Evolutionary conservation across 805 yeast genomes (phyloP).

Genomic region (Candida gorgasii): DNA sequence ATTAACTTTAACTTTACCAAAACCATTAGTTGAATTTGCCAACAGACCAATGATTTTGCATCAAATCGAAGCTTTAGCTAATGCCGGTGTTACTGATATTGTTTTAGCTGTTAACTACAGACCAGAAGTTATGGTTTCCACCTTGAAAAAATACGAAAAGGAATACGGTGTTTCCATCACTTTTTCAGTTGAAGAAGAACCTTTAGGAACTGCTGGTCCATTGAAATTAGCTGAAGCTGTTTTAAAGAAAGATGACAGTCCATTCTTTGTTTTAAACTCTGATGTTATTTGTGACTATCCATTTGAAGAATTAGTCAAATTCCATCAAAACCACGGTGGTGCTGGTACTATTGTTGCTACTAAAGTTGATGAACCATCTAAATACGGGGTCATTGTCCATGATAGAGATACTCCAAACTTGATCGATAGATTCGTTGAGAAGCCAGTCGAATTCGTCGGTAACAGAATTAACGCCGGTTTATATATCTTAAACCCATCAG

Average conservation of each 20-base stretch:
- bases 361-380: slow-evolving; percentile 98
- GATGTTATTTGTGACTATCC: slow-evolving; percentile 99
- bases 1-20: slow-evolving; percentile 89
- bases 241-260: slow-evolving; percentile 90
- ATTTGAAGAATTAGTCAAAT: slow-evolving; percentile 83
- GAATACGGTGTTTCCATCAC: slow-evolving; percentile 94
- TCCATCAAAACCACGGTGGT: slow-evolving; percentile 96
- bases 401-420: slow-evolving; percentile 93
- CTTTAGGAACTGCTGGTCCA: slow-evolving; percentile 99
- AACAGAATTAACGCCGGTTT: slow-evolving; percentile 99
- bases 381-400: slow-evolving; percentile 98
- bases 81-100: slow-evolving; percentile 98
- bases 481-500: slow-evolving; percentile 96
- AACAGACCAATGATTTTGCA: slow-evolving; percentile 99
- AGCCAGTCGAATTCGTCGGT: slow-evolving; percentile 99
- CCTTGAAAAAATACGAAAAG: slow-evolving; percentile 90
- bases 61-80: slow-evolving; percentile 96
- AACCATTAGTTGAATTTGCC: slow-evolving; percentile 96
- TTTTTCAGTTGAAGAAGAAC: slow-evolving; percentile 98
- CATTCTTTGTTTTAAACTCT: slow-evolving; percentile 96
- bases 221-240: slow-evolving; percentile 94
- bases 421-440: slow-evolving; percentile 98
- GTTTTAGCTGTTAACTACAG: slow-evolving; percentile 98
- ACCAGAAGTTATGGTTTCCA: slow-evolving; percentile 98
- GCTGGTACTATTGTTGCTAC: slow-evolving; percentile 98